Percentiles rank a stretch among this genome's conserved stretches.
phyloP scores from a whole-genome alignment of 2,329 filamentous ascomycete species.

The Hypoxylon sp. region DNA sequence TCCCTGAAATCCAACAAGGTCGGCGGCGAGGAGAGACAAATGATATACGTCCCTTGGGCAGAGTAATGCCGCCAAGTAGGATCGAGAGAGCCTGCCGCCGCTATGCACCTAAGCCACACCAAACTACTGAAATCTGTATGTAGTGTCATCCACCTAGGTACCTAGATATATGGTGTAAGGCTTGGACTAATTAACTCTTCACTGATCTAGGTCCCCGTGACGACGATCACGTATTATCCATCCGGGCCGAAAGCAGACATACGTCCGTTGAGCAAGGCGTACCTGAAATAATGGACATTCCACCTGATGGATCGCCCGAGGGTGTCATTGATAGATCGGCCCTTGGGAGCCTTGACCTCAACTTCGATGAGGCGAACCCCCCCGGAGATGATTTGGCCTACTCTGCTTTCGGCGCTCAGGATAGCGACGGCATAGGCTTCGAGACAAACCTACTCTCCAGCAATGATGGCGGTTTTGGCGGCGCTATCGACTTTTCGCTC shows the following conservation, averaged over 20 bases:
- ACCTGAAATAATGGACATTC: background rate
- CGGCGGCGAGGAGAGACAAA: background rate
- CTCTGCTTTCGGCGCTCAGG: background rate
- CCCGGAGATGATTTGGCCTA: background rate
- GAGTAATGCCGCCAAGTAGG: background rate
- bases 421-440: background rate
- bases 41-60: background rate
- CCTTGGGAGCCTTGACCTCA: background rate
- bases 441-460: background rate
- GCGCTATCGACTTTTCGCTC: background rate
- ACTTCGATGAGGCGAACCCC: background rate
- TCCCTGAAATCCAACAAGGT: background rate
- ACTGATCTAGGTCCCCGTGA: background rate
- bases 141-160: background rate
- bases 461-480: background rate
- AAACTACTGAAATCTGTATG: background rate
- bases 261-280: background rate
- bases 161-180: too few species aligned
- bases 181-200: background rate
- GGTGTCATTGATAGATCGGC: background rate
- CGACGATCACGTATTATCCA: background rate
- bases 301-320: background rate
- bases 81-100: constrained; percentile 11
- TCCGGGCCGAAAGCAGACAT: background rate
- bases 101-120: background rate